Evolutionary conservation across 1,284 basidiomycete genomes (phyloP).

Genomic region (Austroboletus novae-zelandiae): DNA sequence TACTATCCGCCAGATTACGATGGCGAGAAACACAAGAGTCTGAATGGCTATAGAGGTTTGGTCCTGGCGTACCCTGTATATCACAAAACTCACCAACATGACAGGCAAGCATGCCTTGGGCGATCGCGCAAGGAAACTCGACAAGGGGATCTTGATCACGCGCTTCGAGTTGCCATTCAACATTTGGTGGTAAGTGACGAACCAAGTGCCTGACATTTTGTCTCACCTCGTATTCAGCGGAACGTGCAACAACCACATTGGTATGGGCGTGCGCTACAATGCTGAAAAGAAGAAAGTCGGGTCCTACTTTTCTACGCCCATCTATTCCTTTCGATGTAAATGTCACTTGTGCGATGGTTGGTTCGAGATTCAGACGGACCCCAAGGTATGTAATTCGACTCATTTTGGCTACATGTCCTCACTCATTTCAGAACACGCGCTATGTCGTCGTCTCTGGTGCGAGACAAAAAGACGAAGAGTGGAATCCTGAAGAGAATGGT

Average conservation of each 20-base stretch:
- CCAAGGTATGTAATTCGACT: slow-evolving; percentile 57
- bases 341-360: slow-evolving; percentile 91
- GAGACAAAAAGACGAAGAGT: slow-evolving; percentile 88
- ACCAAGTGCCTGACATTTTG: slow-evolving; percentile 26
- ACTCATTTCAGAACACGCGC: slow-evolving; percentile 72
- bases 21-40: slow-evolving; percentile 72
- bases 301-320: slow-evolving; percentile 92
- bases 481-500: slow-evolving; percentile 95
- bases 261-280: slow-evolving; percentile 97
- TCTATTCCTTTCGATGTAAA: slow-evolving; percentile 94
- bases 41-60: slow-evolving; percentile 77
- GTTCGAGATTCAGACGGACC: slow-evolving; percentile 98
- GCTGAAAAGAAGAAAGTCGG: slow-evolving; percentile 97
- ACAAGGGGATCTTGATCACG: slow-evolving; percentile 91
- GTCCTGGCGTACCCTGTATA: not conserved
- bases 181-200: slow-evolving; percentile 80
- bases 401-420: not conserved
- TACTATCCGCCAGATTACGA: slow-evolving; percentile 96
- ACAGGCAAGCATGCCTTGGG: slow-evolving; percentile 93
- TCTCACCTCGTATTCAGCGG: slow-evolving; percentile 45
- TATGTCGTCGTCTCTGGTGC: slow-evolving; percentile 94
- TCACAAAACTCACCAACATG: slow-evolving; percentile 19
- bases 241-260: slow-evolving; percentile 91
- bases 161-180: slow-evolving; percentile 96
- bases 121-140: slow-evolving; percentile 87